These are phyloP conservation scores for Entoloma clypeatum DNA, from an alignment of 1,284 basidiomycete genomes.

Conservation along the genomic window DNA sequence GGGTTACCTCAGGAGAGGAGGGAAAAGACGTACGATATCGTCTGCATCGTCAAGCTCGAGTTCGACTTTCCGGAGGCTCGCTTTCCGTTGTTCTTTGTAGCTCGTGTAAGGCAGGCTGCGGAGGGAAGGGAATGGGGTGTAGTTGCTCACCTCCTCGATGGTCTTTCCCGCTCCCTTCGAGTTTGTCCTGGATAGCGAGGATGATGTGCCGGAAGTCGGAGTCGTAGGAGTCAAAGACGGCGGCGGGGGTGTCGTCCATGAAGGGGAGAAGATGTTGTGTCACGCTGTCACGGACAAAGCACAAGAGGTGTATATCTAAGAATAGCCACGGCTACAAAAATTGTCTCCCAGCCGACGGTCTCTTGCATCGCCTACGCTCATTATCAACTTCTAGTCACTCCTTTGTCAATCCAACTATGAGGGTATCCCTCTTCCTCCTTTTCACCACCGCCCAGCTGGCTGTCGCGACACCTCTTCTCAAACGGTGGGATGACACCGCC, in stretches of 20 bases:
- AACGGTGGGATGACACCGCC: conserved; percentile 49
- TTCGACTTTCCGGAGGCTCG: conserved; percentile 78
- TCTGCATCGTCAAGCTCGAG: conserved; percentile 94
- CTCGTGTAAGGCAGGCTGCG: not conserved
- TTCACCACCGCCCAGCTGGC: conserved; percentile 23
- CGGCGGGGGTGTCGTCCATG: conserved; percentile 69
- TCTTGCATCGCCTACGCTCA: too few relatives aligned
- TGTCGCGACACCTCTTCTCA: conserved; percentile 25
- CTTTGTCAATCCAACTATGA: too few relatives aligned
- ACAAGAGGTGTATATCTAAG: too few relatives aligned
- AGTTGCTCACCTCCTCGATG: conserved; percentile 49
- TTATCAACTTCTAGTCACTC: too few relatives aligned
- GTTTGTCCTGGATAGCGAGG: conserved; percentile 55
- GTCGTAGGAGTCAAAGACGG: conserved; percentile 71
- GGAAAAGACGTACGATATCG: conserved; percentile 67
- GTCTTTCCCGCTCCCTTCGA: conserved; percentile 56
- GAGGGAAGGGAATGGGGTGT: not conserved
- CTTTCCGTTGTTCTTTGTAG: conserved; percentile 73
- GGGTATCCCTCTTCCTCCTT: too few relatives aligned
- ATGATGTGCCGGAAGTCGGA: conserved; percentile 67
- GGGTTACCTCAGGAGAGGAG: not conserved
- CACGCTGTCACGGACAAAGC: too few relatives aligned
- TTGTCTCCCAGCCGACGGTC: too few relatives aligned
- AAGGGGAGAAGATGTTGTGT: too few relatives aligned
- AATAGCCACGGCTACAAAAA: too few relatives aligned